Evolutionary conservation across 2,329 filamentous ascomycete genomes (phyloP).

Genomic region (Xylariaceae sp.): DNA sequence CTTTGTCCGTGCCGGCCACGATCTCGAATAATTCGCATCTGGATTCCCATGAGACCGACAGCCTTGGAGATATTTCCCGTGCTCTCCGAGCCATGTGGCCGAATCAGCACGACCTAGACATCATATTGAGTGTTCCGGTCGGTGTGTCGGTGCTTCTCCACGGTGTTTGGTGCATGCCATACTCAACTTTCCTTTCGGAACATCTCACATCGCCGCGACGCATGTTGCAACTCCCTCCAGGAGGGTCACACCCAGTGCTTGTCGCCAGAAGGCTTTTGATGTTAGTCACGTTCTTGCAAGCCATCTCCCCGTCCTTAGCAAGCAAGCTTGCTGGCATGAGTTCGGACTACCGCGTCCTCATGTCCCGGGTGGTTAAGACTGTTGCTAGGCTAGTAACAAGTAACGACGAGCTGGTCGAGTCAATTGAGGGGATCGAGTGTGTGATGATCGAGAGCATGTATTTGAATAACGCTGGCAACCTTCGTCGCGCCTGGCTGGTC

Average conservation of each 20-base stretch:
- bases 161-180: constrained; percentile 33
- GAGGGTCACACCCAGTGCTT: constrained; percentile 33
- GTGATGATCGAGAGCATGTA: constrained; percentile 43
- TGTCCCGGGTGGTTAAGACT: constrained; percentile 21
- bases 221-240: constrained; percentile 31
- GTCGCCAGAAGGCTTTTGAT: constrained; percentile 39
- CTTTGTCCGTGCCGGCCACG: too few relatives aligned
- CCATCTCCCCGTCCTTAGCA: constrained; percentile 13
- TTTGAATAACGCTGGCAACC: constrained; percentile 41
- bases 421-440: constrained; percentile 45
- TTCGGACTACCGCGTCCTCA: constrained; percentile 1
- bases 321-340: not conserved
- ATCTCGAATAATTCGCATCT: too few relatives aligned
- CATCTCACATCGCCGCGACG: constrained; percentile 23
- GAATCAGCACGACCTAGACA: constrained; percentile 32
- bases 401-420: constrained; percentile 42
- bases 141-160: constrained; percentile 33
- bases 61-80: constrained; percentile 27
- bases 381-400: constrained; percentile 35
- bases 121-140: constrained; percentile 32
- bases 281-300: constrained; percentile 36
- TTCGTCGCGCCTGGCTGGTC: constrained; percentile 41
- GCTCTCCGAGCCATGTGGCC: constrained; percentile 38
- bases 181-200: constrained; percentile 18
- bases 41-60: too few relatives aligned